Base-by-base conservation (phyloP, 345 rosid genomes). In the Streptanthus diversifolius region DNA sequence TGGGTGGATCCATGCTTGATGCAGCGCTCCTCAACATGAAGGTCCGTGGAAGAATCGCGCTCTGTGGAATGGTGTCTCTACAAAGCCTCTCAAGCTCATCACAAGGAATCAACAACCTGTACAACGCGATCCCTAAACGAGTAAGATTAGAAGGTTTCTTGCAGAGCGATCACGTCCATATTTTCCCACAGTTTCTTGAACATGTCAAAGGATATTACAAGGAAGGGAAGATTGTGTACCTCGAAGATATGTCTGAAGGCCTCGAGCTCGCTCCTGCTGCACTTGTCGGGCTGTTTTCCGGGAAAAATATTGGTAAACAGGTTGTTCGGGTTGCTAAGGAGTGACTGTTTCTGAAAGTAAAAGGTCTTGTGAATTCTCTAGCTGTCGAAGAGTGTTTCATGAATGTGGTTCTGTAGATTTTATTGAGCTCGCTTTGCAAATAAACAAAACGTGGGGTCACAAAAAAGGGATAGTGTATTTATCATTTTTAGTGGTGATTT, bases 1-100 rank as follows among this genome's bases (percentile, higher is more conserved):
- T 89, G 27, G 96, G 95, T 0, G 96, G 96, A 15, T 49, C 67
- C 57, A 86, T 82, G 85, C 87, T 89, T 43, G 96, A 89, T 49
- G 87, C 89, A 44, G 96, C 81, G 21, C 73, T 89, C 41, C 67
- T 79, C 2, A 89, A 87, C 83, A 89, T 89, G 96, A 85, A 78
- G 53, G 66, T 75, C 41, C 77, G 76, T 43, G 92, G 92, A 17
- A 76, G 89, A 25, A 81, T 89, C 14, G 96, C 96, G 0, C 85
- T 86, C 1, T 89, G 92, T 2, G 96, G 96, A 64, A 86, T 89
- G 96, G 84, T 89, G 21, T 84, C 92, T 53, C 40, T 75, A 9
- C 76, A 76, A 25, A 76, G 82, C 27, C 65, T 79, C 32, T 64
- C 78, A 27, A 81, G 70, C 62, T 62, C 79, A 36, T 53, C 79